Evolutionary conservation across 2,329 filamentous ascomycete genomes (phyloP).

Genomic region (Trichoderma sp.): DNA sequence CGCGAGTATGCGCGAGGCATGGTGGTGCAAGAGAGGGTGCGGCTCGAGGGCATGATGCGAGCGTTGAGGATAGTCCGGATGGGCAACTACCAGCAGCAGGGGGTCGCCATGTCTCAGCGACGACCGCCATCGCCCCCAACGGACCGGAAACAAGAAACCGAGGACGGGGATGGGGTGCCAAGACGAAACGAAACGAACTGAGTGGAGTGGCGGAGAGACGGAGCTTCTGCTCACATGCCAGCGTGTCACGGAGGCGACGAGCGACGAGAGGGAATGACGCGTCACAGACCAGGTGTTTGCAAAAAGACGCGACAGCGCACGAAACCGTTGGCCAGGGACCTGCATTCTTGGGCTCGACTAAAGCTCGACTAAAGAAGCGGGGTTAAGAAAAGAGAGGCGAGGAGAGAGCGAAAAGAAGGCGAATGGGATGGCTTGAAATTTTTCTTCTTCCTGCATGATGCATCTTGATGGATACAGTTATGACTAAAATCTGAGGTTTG

Average conservation of each 20-base stretch:
- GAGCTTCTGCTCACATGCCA: slow-evolving; percentile 12
- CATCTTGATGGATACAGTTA: slow-evolving; percentile 25
- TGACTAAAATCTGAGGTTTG: slow-evolving; percentile 1
- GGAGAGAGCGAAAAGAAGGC: slow-evolving; percentile 1
- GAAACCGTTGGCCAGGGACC: slow-evolving; percentile 12
- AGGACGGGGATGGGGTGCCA: slow-evolving; percentile 14
- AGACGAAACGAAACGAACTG: slow-evolving; percentile 17
- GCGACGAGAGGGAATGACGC: slow-evolving; percentile 1
- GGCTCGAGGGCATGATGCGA: slow-evolving; percentile 77
- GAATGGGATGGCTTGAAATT: slow-evolving; percentile 20
- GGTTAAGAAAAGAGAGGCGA: not conserved
- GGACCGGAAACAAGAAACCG: slow-evolving; percentile 17
- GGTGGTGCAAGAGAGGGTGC: slow-evolving; percentile 77
- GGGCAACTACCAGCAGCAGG: slow-evolving; percentile 24
- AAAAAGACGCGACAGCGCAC: slow-evolving; percentile 19
- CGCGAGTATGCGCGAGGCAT: slow-evolving; percentile 75
- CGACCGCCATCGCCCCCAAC: slow-evolving; percentile 20
- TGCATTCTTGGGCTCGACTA: slow-evolving; percentile 14
- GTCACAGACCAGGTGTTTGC: slow-evolving; percentile 9
- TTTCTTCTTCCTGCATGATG: slow-evolving; percentile 14
- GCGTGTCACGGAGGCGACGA: slow-evolving; percentile 22
- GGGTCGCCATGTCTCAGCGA: not conserved
- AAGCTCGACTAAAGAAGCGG: not conserved
- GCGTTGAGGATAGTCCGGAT: slow-evolving; percentile 66
- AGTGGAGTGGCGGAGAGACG: slow-evolving; percentile 1